Percentiles rank a stretch among this genome's conserved stretches.
These are phyloP conservation scores for Clarkia xantiana DNA, from an alignment of 345 rosid species.

Conservation along the genomic window DNA sequence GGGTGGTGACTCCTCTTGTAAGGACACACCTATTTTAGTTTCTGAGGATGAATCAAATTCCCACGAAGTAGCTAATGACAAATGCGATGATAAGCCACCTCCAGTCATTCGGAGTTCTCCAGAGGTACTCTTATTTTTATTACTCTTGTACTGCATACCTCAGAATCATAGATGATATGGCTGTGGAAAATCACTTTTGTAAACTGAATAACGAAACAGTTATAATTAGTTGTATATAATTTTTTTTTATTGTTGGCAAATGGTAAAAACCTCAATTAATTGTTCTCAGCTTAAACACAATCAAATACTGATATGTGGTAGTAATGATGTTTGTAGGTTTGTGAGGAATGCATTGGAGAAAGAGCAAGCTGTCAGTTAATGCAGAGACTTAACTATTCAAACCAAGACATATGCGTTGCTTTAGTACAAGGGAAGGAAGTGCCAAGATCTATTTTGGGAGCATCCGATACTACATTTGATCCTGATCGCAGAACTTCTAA, in stretches of 20 bases:
- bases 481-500: slow-evolving; percentile 75
- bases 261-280: too few species aligned
- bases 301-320: too few species aligned
- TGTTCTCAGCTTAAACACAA: too few species aligned
- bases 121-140: slow-evolving; percentile 38
- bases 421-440: slow-evolving; percentile 89
- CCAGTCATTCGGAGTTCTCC: slow-evolving; percentile 51
- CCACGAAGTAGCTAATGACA: slow-evolving; percentile 42
- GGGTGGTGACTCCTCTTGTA: slow-evolving; percentile 15
- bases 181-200: background rate
- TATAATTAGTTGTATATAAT: too few species aligned
- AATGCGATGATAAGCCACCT: slow-evolving; percentile 22
- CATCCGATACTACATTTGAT: slow-evolving; percentile 50
- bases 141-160: background rate
- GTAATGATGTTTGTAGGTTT: slow-evolving; percentile 30
- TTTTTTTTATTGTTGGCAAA: too few species aligned
- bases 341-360: slow-evolving; percentile 91
- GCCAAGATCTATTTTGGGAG: slow-evolving; percentile 74
- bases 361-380: slow-evolving; percentile 81
- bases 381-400: slow-evolving; percentile 66
- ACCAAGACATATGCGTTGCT: slow-evolving; percentile 59
- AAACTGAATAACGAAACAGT: too few species aligned
- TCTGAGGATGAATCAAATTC: slow-evolving; percentile 32
- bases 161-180: background rate
- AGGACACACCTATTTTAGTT: slow-evolving; percentile 12